A percentile compares a stretch with the other conserved stretches of the same genome.
Evolutionary conservation across 345 rosid species (phyloP).

Genomic region (Corymbia maculata): DNA sequence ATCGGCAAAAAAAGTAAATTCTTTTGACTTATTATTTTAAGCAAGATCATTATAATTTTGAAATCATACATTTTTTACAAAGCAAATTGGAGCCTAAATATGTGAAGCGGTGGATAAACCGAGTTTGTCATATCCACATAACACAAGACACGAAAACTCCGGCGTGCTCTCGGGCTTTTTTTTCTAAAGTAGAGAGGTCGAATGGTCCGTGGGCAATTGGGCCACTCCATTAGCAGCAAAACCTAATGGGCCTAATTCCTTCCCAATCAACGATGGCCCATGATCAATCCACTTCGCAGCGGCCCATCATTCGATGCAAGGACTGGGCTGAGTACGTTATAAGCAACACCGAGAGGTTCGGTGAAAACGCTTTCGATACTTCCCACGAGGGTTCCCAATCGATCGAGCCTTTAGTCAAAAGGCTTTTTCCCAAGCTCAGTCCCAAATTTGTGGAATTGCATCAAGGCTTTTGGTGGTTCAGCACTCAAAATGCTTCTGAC

Average conservation of each 20-base stretch:
- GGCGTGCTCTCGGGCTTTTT: not conserved
- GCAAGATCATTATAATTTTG: accelerated
- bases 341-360: not conserved
- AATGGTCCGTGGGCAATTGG: not conserved
- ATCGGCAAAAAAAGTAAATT: not conserved
- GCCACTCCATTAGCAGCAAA: not conserved
- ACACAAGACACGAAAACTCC: not conserved
- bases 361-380: not conserved
- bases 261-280: not conserved
- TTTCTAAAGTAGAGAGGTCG: not conserved
- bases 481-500: not conserved
- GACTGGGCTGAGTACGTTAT: not conserved
- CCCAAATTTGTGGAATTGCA: not conserved
- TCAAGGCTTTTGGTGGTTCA: not conserved
- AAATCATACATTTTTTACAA: not conserved
- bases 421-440: not conserved
- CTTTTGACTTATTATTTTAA: not conserved
- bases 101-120: not conserved
- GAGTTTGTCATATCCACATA: not conserved
- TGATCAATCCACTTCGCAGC: not conserved
- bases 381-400: not conserved
- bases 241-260: not conserved
- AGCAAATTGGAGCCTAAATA: not conserved
- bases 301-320: not conserved
- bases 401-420: not conserved